Percentiles rank a stretch among this genome's conserved stretches.
Conservation (phyloP, 2,329 filamentous ascomycete genomes). For the Alternaria ethzedia region DNA sequence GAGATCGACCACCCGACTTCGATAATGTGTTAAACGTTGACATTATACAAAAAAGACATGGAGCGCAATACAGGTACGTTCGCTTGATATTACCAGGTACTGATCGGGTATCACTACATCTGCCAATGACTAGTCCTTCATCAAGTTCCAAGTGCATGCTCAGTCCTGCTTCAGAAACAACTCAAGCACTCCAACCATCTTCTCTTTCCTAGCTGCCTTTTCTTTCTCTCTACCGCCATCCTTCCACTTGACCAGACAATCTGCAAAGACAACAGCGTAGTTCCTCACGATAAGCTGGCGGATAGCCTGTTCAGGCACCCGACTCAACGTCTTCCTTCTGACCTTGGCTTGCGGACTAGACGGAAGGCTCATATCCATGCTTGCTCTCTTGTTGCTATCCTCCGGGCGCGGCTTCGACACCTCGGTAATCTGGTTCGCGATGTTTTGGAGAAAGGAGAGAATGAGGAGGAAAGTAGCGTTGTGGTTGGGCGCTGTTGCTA, state of each 20-base stretch:
- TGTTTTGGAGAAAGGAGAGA: conserved; percentile 73
- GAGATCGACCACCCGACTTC: background rate
- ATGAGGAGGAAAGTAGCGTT: conserved; percentile 91
- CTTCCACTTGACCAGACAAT: conserved; percentile 64
- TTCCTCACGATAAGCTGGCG: conserved; percentile 65
- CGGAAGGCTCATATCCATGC: conserved; percentile 31
- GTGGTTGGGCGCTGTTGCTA: conserved; percentile 72
- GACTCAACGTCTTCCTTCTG: conserved; percentile 48
- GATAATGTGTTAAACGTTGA: background rate
- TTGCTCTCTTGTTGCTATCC: conserved; percentile 28
- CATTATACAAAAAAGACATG: background rate
- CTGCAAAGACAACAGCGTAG: conserved; percentile 70
- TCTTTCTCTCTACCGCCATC: conserved; percentile 61
- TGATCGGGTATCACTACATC: background rate
- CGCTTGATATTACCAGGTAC: background rate
- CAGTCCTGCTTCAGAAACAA: conserved; percentile 62
- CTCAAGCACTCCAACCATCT: conserved; percentile 71
- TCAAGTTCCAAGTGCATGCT: background rate
- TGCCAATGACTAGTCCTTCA: background rate
- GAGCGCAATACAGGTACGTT: background rate
- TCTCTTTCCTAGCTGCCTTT: conserved; percentile 65
- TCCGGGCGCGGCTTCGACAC: conserved; percentile 29
- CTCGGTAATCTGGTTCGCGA: conserved; percentile 61
- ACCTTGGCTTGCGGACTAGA: conserved; percentile 46
- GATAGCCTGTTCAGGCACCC: conserved; percentile 59